phyloP scores from a whole-genome alignment of 2,329 filamentous ascomycete species.

The Raffaelea deltoideospora region DNA sequence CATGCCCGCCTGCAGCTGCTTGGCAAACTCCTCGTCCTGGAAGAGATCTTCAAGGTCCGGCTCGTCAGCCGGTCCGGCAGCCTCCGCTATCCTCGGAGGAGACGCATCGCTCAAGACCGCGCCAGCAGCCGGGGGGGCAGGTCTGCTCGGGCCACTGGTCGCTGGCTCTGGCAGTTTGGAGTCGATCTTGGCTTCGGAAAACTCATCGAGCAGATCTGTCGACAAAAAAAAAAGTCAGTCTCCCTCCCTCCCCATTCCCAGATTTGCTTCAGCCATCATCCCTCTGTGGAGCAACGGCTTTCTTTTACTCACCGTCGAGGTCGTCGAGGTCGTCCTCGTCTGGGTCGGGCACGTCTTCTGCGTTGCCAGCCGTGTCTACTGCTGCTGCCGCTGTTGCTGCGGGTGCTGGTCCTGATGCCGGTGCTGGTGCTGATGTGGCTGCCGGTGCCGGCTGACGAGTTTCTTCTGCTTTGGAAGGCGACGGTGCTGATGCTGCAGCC shows the following conservation, averaged over 20 bases:
- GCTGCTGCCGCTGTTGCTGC: slow-evolving; percentile 7
- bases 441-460: not conserved
- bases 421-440: not conserved
- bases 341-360: slow-evolving; percentile 61
- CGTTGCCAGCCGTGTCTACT: slow-evolving; percentile 16
- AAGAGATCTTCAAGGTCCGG: slow-evolving; percentile 24
- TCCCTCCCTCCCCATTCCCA: too few species aligned
- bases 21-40: slow-evolving; percentile 65
- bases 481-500: too few species aligned
- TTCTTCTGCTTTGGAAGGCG: too few species aligned
- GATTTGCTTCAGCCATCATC: not conserved
- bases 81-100: not conserved
- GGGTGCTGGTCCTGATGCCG: not conserved
- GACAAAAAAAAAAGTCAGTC: not conserved
- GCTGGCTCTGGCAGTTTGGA: slow-evolving; percentile 21
- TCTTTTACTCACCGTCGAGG: slow-evolving; percentile 52
- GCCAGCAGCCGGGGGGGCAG: not conserved
- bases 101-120: slow-evolving; percentile 5
- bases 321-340: slow-evolving; percentile 90
- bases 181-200: slow-evolving; percentile 50
- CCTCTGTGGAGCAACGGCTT: not conserved
- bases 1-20: slow-evolving; percentile 83
- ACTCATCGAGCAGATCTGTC: slow-evolving; percentile 82
- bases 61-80: slow-evolving; percentile 10
- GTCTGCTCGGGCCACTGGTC: slow-evolving; percentile 9